Percentiles rank a stretch among this genome's conserved stretches.
Evolutionary conservation across 2,329 filamentous ascomycete genomes (phyloP).

Genomic region (Tolypocladium inflatum): DNA sequence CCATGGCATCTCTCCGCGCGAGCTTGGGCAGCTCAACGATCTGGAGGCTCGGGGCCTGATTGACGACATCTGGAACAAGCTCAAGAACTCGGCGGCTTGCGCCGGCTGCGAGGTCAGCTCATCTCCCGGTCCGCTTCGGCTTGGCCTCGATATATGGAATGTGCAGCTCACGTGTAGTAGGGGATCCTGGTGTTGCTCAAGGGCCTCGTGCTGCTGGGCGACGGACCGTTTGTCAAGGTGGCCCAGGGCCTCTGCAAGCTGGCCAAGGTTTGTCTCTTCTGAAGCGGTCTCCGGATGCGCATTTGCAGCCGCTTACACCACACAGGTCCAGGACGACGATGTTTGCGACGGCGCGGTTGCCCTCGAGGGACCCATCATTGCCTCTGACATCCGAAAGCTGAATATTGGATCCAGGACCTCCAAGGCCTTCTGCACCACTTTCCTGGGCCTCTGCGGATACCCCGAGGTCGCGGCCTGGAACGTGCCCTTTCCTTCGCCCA

Average conservation of each 20-base stretch:
- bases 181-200: conserved; percentile 27
- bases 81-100: conserved; percentile 14
- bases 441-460: conserved; percentile 44
- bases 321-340: conserved; percentile 39
- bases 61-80: conserved; percentile 14
- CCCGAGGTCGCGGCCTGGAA: conserved; percentile 33
- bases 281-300: neutral
- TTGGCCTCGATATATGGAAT: neutral
- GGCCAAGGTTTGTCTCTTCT: conserved; percentile 15
- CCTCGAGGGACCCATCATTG: conserved; percentile 43
- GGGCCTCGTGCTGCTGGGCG: conserved; percentile 30
- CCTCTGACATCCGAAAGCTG: conserved; percentile 37
- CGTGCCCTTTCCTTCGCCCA: conserved; percentile 32
- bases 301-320: neutral
- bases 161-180: conserved; percentile 1
- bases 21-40: neutral
- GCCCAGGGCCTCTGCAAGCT: conserved; percentile 22
- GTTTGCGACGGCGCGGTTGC: conserved; percentile 44
- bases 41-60: conserved; percentile 5
- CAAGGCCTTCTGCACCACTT: conserved; percentile 39
- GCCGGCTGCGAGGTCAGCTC: conserved; percentile 14
- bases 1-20: neutral
- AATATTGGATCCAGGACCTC: conserved; percentile 38
- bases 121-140: neutral
- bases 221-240: conserved; percentile 26